Conservation (phyloP, 805 yeast genomes). For the Candida tammaniensis region DNA sequence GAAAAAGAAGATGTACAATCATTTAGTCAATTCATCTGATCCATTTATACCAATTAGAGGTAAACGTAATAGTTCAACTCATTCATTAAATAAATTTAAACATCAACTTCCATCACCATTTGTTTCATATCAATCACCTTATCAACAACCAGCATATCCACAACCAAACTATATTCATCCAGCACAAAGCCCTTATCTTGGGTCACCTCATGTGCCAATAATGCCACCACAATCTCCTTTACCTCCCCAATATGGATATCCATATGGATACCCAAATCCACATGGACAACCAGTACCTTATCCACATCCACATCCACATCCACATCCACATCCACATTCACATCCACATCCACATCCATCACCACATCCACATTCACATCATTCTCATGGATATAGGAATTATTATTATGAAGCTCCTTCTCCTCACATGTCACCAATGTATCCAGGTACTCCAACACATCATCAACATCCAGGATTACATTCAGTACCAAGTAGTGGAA, state of each 20-base stretch:
- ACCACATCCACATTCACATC: background rate
- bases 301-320: slow-evolving; percentile 1
- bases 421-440: no score
- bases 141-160: slow-evolving; percentile 7
- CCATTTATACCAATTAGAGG: slow-evolving; percentile 14
- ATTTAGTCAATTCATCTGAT: slow-evolving; percentile 19
- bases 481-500: slow-evolving; percentile 3
- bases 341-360: slow-evolving; percentile 3
- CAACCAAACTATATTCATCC: slow-evolving; percentile 12
- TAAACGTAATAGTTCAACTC: slow-evolving; percentile 9
- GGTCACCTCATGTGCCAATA: slow-evolving; percentile 5
- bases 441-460: slow-evolving; percentile 3
- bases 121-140: background rate
- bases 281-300: slow-evolving; percentile 3
- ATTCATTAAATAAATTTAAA: slow-evolving; percentile 17
- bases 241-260: slow-evolving; percentile 2
- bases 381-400: background rate
- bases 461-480: slow-evolving; percentile 2
- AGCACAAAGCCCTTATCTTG: slow-evolving; percentile 9
- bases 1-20: slow-evolving; percentile 12
- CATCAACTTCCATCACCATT: slow-evolving; percentile 4
- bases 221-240: slow-evolving; percentile 5
- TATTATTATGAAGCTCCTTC: slow-evolving; percentile 6
- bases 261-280: slow-evolving; percentile 2
- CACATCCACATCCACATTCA: slow-evolving; percentile 1